A percentile compares a stretch with the other conserved stretches of the same genome.
Conservation (phyloP, 345 rosid species). For the Lepidium didymum region DNA sequence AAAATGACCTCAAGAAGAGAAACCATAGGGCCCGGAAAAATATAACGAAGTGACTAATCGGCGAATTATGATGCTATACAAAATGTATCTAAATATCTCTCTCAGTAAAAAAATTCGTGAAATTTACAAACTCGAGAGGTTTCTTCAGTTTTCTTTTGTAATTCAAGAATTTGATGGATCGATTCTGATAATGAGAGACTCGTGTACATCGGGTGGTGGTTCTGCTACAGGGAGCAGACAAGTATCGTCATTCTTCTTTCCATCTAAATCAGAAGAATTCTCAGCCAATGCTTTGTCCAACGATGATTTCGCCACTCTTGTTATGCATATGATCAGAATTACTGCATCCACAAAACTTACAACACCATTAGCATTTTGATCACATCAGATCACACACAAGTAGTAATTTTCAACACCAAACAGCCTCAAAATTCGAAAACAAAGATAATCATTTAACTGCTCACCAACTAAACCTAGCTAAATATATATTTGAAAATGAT, state of each 20-base stretch:
- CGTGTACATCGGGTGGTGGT: constrained; percentile 15
- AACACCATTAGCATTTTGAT: neutral
- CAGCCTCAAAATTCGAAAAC: neutral
- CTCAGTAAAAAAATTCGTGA: neutral
- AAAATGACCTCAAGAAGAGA: neutral
- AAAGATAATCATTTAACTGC: neutral
- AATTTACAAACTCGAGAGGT: constrained; percentile 16
- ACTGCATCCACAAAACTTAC: constrained; percentile 13
- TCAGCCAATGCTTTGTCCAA: constrained; percentile 41
- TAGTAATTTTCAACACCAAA: neutral
- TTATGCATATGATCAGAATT: constrained; percentile 29
- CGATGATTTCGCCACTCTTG: constrained; percentile 45
- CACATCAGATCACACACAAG: neutral
- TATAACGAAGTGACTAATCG: neutral
- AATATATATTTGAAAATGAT: neutral
- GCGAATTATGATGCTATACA: constrained; percentile 14
- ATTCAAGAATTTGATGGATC: constrained; percentile 15
- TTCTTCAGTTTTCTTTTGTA: neutral
- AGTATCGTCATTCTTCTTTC: constrained; percentile 18
- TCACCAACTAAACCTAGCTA: neutral
- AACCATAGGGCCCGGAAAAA: too few relatives aligned
- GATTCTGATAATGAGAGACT: constrained; percentile 27
- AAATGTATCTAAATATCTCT: constrained; percentile 4
- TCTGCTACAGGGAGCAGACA: constrained; percentile 21
- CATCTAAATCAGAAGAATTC: constrained; percentile 25